These are phyloP conservation scores for Cryomyces antarcticus DNA, from an alignment of 495 filamentous ascomycete genomes.

Conservation along the genomic window DNA sequence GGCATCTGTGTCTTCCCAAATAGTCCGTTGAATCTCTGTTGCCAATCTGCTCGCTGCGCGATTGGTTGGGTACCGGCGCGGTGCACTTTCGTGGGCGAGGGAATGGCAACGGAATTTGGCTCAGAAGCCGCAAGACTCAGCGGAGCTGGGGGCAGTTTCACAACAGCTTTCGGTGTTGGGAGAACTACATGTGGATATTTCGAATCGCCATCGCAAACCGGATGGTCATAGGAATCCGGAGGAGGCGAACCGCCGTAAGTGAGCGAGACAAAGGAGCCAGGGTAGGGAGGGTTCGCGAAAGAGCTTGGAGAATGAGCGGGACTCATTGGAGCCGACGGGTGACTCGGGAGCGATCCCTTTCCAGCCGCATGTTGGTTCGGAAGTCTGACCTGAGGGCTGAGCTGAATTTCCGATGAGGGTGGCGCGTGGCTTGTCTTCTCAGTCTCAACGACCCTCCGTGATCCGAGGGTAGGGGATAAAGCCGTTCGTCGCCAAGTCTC, in stretches of 20 bases:
- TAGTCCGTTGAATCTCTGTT: constrained; percentile 10
- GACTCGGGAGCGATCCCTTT: not conserved
- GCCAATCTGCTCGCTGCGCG: constrained; percentile 7
- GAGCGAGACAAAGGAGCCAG: not conserved
- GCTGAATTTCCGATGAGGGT: not conserved
- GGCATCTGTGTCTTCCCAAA: constrained; percentile 7
- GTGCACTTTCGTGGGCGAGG: constrained; percentile 1
- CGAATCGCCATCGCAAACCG: constrained; percentile 11
- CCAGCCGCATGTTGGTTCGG: not conserved
- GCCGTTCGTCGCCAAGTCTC: not conserved
- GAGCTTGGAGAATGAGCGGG: not conserved
- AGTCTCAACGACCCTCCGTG: not conserved
- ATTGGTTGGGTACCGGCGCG: constrained; percentile 2
- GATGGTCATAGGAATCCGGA: constrained; percentile 16
- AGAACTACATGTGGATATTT: constrained; percentile 17
- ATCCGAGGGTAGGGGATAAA: not conserved
- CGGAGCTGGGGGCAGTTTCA: constrained; percentile 16
- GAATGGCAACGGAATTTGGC: constrained; percentile 7
- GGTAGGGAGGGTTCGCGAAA: not conserved
- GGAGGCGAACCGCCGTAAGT: constrained; percentile 8
- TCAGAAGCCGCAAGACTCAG: not conserved
- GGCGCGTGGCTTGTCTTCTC: not conserved
- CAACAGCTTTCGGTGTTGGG: constrained; percentile 13
- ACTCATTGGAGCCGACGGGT: not conserved
- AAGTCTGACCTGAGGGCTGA: not conserved